Evolutionary conservation across 2,329 filamentous ascomycete species (phyloP).

Genomic region (Trichoderma koningiopsis): DNA sequence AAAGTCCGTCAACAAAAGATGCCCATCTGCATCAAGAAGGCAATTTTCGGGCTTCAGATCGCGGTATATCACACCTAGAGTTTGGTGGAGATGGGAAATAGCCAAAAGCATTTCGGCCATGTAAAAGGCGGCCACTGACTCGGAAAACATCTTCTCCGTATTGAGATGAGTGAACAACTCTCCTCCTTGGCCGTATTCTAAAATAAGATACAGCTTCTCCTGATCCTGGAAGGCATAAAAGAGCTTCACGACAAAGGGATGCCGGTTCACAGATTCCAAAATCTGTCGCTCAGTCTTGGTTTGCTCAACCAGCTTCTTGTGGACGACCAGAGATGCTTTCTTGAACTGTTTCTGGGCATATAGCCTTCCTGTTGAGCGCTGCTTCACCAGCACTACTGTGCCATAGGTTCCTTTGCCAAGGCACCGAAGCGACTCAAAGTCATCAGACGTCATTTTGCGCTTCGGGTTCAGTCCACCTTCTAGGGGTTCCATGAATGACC

Average conservation of each 20-base stretch:
- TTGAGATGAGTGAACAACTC: slow-evolving; percentile 95
- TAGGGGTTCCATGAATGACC: slow-evolving; percentile 48
- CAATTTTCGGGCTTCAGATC: slow-evolving; percentile 99
- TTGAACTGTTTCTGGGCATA: slow-evolving; percentile 99
- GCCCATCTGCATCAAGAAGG: slow-evolving; percentile 85
- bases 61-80: slow-evolving; percentile 91
- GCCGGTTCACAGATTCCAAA: slow-evolving; percentile 91
- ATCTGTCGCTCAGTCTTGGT: slow-evolving; percentile 96
- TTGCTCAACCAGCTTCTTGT: slow-evolving; percentile 94
- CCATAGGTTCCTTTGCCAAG: slow-evolving; percentile 96
- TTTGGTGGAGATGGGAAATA: slow-evolving; percentile 87
- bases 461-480: slow-evolving; percentile 58
- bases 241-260: slow-evolving; percentile 96
- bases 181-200: slow-evolving; percentile 96
- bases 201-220: slow-evolving; percentile 94
- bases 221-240: slow-evolving; percentile 99
- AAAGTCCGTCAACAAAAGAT: slow-evolving; percentile 94
- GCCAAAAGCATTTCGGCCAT: slow-evolving; percentile 98
- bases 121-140: slow-evolving; percentile 90
- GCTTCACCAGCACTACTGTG: slow-evolving; percentile 90
- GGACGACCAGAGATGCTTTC: slow-evolving; percentile 91
- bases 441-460: slow-evolving; percentile 86
- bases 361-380: slow-evolving; percentile 80
- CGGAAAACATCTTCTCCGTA: slow-evolving; percentile 92
- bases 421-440: slow-evolving; percentile 89